These are phyloP conservation scores for Leishmania braziliensis DNA, from an alignment of 208 protist species.

Conservation along the genomic window DNA sequence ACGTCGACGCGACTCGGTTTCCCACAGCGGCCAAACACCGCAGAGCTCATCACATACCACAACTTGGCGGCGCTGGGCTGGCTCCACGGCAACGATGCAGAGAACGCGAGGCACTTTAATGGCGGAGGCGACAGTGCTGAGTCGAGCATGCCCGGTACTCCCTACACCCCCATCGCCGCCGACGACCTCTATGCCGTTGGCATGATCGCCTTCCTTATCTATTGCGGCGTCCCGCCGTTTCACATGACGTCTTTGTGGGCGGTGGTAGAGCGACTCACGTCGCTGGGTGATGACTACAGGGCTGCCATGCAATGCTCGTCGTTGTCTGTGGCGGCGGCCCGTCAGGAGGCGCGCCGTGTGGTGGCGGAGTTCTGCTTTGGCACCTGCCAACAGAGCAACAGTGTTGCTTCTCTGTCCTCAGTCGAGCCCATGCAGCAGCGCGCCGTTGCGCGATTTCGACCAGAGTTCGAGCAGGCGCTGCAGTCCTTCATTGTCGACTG, in stretches of 20 bases:
- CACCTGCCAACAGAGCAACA: background rate
- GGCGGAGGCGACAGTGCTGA: background rate
- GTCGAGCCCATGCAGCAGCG: constrained; percentile 12
- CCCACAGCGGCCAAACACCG: constrained; percentile 14
- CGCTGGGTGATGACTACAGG: constrained; percentile 23
- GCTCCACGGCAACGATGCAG: background rate
- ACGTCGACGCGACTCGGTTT: constrained; percentile 21
- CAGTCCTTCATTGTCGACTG: constrained; percentile 50
- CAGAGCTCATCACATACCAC: constrained; percentile 36
- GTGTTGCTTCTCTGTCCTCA: background rate
- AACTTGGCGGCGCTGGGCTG: constrained; percentile 27
- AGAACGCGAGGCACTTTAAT: background rate
- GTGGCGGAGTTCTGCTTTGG: constrained; percentile 34
- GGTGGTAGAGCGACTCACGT: constrained; percentile 33
- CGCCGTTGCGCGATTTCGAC: constrained; percentile 13
- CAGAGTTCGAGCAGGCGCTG: constrained; percentile 26
- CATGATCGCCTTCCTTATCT: constrained; percentile 48
- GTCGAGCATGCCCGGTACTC: background rate
- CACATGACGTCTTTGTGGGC: constrained; percentile 44
- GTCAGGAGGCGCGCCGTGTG: constrained; percentile 18
- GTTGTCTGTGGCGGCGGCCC: constrained; percentile 5
- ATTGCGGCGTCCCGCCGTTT: constrained; percentile 65
- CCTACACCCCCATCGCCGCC: constrained; percentile 18
- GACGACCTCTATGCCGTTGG: constrained; percentile 88
- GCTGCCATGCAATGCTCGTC: constrained; percentile 16